Conservation (phyloP, 1,284 basidiomycete genomes). For the Singerocomus inundabilis region DNA sequence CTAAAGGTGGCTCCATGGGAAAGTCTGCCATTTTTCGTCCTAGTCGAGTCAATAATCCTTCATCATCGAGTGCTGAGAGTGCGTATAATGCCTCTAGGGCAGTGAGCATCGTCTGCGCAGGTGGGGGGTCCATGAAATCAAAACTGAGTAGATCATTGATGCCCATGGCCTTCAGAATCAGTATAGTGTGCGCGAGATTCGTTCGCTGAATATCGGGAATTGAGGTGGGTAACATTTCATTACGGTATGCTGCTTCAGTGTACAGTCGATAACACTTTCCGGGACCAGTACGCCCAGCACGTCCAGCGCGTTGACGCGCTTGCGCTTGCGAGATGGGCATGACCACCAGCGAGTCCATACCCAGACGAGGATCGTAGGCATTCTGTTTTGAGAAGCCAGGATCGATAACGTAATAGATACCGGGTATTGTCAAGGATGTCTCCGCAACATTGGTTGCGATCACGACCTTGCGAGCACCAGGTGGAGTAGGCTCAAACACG, state of each 20-base stretch:
- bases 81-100: conserved; percentile 95
- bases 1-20: conserved; percentile 94
- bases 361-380: conserved; percentile 94
- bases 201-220: conserved; percentile 98
- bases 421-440: conserved; percentile 97
- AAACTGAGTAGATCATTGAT: conserved; percentile 98
- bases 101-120: conserved; percentile 92
- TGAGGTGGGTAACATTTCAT: conserved; percentile 98
- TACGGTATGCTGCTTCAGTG: conserved; percentile 96
- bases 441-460: conserved; percentile 99
- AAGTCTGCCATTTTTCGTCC: conserved; percentile 99
- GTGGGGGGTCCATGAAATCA: conserved; percentile 99
- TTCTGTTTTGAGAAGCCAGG: conserved; percentile 99
- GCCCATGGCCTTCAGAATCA: conserved; percentile 98
- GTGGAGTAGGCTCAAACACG: conserved; percentile 97
- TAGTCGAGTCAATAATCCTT: conserved; percentile 89
- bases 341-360: conserved; percentile 98
- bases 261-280: conserved; percentile 98
- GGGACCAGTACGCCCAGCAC: conserved; percentile 96
- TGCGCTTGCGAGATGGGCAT: conserved; percentile 99
- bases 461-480: conserved; percentile 95
- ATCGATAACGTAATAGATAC: conserved; percentile 98
- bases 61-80: conserved; percentile 93
- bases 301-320: conserved; percentile 91
- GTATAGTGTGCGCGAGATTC: conserved; percentile 89